Percentiles rank a stretch among this genome's conserved stretches.
Conservation (phyloP, 345 rosid genomes). For the Eucalyptus globulus region DNA sequence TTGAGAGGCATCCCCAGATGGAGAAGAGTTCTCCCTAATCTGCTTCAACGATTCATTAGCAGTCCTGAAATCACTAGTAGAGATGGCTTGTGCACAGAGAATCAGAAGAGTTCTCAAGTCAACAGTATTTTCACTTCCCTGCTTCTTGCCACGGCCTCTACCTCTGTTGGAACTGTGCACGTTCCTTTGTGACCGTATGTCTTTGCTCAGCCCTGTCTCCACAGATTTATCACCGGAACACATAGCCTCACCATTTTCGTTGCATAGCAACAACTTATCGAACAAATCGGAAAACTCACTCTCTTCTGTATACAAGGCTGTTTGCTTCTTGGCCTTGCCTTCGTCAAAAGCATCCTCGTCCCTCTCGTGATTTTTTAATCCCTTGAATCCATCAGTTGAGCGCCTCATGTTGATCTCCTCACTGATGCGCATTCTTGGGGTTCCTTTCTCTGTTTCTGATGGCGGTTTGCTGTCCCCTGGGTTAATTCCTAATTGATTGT, state of each 20-base stretch:
- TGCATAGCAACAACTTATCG: constrained; percentile 30
- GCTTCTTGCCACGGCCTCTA: constrained; percentile 31
- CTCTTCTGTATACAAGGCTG: constrained; percentile 32
- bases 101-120: constrained; percentile 60
- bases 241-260: neutral
- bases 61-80: constrained; percentile 45
- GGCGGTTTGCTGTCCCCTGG: constrained; percentile 4
- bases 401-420: neutral
- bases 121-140: constrained; percentile 23
- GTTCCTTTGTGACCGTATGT: constrained; percentile 5
- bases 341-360: constrained; percentile 32
- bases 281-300: constrained; percentile 43
- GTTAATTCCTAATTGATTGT: constrained; percentile 21
- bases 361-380: constrained; percentile 42
- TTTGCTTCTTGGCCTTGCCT: constrained; percentile 48
- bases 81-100: constrained; percentile 72
- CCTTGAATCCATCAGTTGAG: constrained; percentile 4
- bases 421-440: neutral
- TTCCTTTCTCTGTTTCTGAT: neutral
- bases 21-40: constrained; percentile 61
- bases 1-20: constrained; percentile 65
- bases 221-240: neutral
- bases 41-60: constrained; percentile 67
- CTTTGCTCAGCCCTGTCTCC: neutral
- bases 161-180: neutral